Base-by-base conservation (phyloP, 73 alveolate genomes). In the Paramecium caudatum region DNA sequence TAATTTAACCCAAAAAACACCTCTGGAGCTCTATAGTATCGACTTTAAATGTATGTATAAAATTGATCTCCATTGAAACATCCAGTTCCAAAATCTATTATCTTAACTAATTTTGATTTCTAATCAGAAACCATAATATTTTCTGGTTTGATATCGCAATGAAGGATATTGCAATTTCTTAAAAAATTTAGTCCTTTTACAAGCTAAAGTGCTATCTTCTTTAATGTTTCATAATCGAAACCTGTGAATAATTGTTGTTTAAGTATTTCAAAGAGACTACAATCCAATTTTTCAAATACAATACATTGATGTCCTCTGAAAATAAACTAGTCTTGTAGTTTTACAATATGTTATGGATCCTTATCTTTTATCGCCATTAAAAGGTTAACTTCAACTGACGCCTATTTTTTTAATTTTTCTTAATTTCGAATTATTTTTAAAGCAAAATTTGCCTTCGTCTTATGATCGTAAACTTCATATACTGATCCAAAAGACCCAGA, bases 21-120 rank as follows among this genome's bases (percentile, higher is more conserved):
- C 86, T 97, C 99, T 27, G 99, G 99, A 8, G 99, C 98, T 82
- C 99, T 82, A 90, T 97, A 97, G 88, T 94, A 97, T 81, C 99
- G 90, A 61, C 98, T 91, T 90, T 97, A 95, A 5, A 97, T 97
- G 78, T 97, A 95, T 15, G 98, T 95, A 70, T 94, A 95, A 46
- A 94, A 80, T 47, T 93, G 41, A 65, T 94, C 91, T n/a, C 85
- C 93, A 25, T 92, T 95, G 47, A 91, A 94, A 83, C 98, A 95
- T n/a, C 96, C 81, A 36, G 95, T 68, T 3, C 98, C 98, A 91
- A 95, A 95, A 84, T 95, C 98, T 4, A 95, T 95, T 74, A 95
- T 55, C 84, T 95, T 94, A 27, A 95, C 93, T 92, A 47, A 93
- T 69, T 86, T 95, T 94, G 43, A 47, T 90, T 16, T 92, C 91